Base-by-base conservation (phyloP, 805 yeast genomes). In the Millerozyma acaciae region DNA sequence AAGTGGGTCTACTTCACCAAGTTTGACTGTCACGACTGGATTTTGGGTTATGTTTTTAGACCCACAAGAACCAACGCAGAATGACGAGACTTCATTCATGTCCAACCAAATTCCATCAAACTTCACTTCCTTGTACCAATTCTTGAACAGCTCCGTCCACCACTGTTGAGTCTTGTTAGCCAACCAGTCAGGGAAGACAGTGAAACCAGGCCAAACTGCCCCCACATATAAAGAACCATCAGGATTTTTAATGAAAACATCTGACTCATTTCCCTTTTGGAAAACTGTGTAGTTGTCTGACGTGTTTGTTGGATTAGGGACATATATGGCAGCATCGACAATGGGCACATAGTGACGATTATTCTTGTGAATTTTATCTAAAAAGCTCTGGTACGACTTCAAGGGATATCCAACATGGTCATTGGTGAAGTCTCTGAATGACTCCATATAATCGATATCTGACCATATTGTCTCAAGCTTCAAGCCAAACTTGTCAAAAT, bases 31-130 rank as follows among this genome's bases (percentile, higher is more conserved):
- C 8, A 51, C 49, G 5, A 37, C 53, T 18, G 53, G 53, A 35
- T 48, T 48, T 21, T 45, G 44, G 16, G 16, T 22, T 26, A 33
- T 26, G 17, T 34, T 38, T 5, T 46, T 50, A 8, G 44, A 29
- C 16, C 57, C 58, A 40, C 57, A 50, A n/a, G 57, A 49, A 5
- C 62, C 60, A 15, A 52, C 57, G 39, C 61, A 55, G 48, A 53
- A 57, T 4, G 55, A 48, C 15, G 54, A 44, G 3, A 40, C 58
- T 31, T 53, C 59, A 35, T 51, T 50, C 56, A 50, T 51, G 28
- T 51, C 56, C 15, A 42, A 28, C 53, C 53, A 48, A 23, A 48
- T 43, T 20, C 51, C 53, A 34, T 48, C 53, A 29, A 36, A 51
- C 14, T 45, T 35, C 18, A 50, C 35, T 15, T 39, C 28, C 17